Percentiles rank a stretch among this genome's conserved stretches.
Evolutionary conservation across 73 alveolate species (phyloP).

Genomic region (Tetrahymena malaccensis): DNA sequence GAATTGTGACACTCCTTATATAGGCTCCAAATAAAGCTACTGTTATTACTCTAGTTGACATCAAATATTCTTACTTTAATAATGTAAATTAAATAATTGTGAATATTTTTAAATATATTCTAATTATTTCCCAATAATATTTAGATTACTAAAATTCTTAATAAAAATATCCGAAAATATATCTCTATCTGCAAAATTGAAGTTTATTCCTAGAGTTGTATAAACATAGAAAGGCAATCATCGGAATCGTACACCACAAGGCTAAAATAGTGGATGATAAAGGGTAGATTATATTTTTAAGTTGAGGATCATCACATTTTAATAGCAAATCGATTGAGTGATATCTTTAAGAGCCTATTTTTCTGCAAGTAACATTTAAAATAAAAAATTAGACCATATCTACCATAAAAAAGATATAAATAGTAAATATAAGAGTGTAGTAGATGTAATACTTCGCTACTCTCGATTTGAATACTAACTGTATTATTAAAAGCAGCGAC

Average conservation of each 20-base stretch:
- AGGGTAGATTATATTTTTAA: neutral
- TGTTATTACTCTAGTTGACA: neutral
- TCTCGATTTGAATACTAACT: neutral
- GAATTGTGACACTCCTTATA: neutral
- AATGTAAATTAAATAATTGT: neutral
- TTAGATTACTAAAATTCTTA: neutral
- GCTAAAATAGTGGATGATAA: neutral
- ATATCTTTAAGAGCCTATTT: neutral
- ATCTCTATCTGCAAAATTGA: neutral
- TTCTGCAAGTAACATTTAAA: neutral
- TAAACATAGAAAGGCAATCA: neutral
- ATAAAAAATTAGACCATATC: neutral
- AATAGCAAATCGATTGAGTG: neutral
- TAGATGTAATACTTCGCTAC: neutral
- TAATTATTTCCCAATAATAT: neutral
- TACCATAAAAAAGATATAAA: neutral
- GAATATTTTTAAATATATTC: neutral
- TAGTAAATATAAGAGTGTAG: neutral
- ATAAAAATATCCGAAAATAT: neutral
- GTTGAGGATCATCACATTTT: neutral
- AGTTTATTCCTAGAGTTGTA: neutral
- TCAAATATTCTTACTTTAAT: neutral
- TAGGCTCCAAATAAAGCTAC: neutral
- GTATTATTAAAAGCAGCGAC: neutral
- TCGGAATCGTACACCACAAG: neutral